Conservation (phyloP, 352 stramenopile species). For the Blastocystis sp. region DNA sequence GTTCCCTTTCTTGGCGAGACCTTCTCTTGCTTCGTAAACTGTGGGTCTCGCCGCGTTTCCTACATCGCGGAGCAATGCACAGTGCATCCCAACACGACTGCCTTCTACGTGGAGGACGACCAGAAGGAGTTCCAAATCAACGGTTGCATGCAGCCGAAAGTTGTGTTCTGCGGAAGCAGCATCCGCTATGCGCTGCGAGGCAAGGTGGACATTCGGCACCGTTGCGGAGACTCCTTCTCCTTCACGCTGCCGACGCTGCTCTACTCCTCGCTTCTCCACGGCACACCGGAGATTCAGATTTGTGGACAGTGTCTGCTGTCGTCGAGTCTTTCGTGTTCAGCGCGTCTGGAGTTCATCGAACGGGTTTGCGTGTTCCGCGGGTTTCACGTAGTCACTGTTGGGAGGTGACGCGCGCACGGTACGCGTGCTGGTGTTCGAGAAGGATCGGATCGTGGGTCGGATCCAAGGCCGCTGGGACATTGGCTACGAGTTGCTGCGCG, state of each 20-base stretch:
- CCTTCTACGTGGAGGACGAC: constrained; percentile 33
- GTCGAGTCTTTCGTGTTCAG: neutral
- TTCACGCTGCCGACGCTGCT: neutral
- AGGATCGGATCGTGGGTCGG: neutral
- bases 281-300: neutral
- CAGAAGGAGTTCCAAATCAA: neutral
- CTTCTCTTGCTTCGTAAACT: constrained; percentile 30
- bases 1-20: constrained; percentile 25
- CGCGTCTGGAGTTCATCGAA: neutral
- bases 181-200: neutral
- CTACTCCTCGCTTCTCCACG: neutral
- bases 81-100: neutral
- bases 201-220: neutral
- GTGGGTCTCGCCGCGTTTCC: neutral
- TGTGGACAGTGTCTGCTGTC: neutral
- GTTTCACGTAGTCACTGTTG: neutral
- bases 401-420: neutral
- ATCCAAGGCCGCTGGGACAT: constrained; percentile 34
- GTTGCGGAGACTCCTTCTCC: neutral
- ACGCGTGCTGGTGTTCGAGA: neutral
- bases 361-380: neutral
- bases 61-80: constrained; percentile 27
- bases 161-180: constrained; percentile 28
- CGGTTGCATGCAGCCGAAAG: neutral
- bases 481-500: constrained; percentile 4